Conservation (phyloP, 164 flowering plant species). For the Aristolochia fimbriata region DNA sequence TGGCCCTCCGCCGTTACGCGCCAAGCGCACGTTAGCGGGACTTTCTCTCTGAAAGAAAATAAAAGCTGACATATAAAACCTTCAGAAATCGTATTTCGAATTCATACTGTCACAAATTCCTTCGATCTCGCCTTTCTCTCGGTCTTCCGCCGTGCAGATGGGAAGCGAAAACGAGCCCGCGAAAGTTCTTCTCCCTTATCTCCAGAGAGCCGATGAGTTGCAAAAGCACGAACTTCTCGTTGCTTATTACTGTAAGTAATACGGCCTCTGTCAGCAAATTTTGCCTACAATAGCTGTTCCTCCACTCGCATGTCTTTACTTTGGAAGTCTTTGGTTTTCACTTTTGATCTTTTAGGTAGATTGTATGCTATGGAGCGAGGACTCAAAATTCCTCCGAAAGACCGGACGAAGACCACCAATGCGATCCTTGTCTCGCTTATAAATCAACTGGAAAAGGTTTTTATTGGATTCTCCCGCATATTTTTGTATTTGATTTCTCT, state of each 20-base stretch:
- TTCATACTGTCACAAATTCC: no score
- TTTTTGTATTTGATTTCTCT: no score
- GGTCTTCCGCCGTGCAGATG: constrained; percentile 20
- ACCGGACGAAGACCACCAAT: constrained; percentile 80
- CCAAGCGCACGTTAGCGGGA: no score
- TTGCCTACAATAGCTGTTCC: background rate
- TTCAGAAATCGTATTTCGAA: no score
- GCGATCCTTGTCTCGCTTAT: constrained; percentile 76
- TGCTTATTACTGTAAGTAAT: constrained; percentile 74
- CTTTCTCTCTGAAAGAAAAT: no score
- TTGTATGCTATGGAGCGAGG: constrained; percentile 96
- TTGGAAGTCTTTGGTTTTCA: background rate
- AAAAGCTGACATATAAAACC: no score
- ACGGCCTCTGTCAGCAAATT: background rate
- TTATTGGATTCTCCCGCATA: no score
- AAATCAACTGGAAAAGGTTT: constrained; percentile 93
- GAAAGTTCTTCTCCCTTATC: constrained; percentile 81
- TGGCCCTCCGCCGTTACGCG: no score
- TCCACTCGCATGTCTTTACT: no score
- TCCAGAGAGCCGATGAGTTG: constrained; percentile 93
- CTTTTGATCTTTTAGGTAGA: constrained; percentile 48
- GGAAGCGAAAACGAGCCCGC: constrained; percentile 77
- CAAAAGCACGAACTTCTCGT: constrained; percentile 96
- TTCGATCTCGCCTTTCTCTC: constrained; percentile 3
- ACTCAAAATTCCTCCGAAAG: constrained; percentile 59